Conservation (phyloP, 2,329 filamentous ascomycete genomes). For the Colletotrichum lupini region DNA sequence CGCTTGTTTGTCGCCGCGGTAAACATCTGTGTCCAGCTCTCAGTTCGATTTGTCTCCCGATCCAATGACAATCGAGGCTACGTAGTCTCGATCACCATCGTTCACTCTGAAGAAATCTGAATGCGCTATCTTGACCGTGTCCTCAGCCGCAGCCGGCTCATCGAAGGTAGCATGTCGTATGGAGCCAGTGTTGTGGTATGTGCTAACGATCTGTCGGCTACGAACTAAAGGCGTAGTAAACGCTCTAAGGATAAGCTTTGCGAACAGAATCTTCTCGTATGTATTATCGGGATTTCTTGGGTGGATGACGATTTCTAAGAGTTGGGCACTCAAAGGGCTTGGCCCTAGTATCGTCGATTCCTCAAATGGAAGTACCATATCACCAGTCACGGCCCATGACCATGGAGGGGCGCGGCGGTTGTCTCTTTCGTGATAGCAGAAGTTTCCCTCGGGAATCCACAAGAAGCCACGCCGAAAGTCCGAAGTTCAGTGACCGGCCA, state of each 20-base stretch:
- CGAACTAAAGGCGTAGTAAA: background rate
- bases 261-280: background rate
- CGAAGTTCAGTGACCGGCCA: background rate
- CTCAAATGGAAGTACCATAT: background rate
- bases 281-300: background rate
- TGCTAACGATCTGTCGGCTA: background rate
- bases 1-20: background rate
- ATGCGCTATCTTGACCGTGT: background rate
- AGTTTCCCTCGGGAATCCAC: background rate
- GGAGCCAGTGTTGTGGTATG: background rate
- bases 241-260: background rate
- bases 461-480: background rate
- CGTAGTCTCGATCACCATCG: background rate
- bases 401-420: background rate
- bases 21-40: background rate
- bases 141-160: background rate
- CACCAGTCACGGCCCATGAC: slow-evolving; percentile 1
- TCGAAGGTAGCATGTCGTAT: background rate
- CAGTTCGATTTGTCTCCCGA: background rate
- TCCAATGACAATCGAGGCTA: background rate
- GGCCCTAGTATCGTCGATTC: background rate
- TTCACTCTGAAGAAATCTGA: background rate
- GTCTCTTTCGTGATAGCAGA: background rate
- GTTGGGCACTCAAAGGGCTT: background rate
- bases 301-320: background rate